Base-by-base conservation (phyloP, 148 eudicot species). In the Silene conica region DNA sequence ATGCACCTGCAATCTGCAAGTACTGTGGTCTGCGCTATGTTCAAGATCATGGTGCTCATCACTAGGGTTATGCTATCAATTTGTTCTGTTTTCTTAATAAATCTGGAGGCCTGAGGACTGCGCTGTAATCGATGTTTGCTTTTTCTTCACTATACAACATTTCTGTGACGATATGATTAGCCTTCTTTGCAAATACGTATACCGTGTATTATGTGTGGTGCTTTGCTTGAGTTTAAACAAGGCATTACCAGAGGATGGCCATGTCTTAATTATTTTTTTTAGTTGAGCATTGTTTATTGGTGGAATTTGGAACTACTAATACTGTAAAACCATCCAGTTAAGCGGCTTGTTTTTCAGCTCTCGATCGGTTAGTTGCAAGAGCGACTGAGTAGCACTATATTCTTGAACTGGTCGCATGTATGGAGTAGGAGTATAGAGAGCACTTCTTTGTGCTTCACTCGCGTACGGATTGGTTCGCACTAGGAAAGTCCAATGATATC, bases 1-100 rank as follows among this genome's bases (percentile, higher is more conserved):
- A 74, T 12, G 85, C 83, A 77, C 97, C 96, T 41, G 96, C 97
- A 69, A 63, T 92, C 72, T 95, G 98, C 96, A 95, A 95, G 82
- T 95, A 95, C 76, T 95, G 98, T 80, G 98, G 98, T 69, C 73
- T 95, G 71, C 96, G 98, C 41, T 95, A 86, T 59, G 81, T 88
- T 75, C 98, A 95, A 85, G 92, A 92, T 73, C 98, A 83, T 46
- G 85, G 88, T 59, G 57, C 71, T 69, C 78, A 76, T 76, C 91
- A 85, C 79, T 90, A 90, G 70, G 57, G 57, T 61, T 63, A 21
- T 55, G 41, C 41, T 13, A 9, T 25, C 52, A 21, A 6, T 18
- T 55, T 31, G 21, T 48, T 63, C 21, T 4, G 45, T 61, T 68
- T 10, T 34, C n/a, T 16, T 61, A 50, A 48, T 67, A 60, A 77